These are phyloP conservation scores for Dictyostelium purpureum DNA, from an alignment of 78 protist genomes.

Conservation along the genomic window DNA sequence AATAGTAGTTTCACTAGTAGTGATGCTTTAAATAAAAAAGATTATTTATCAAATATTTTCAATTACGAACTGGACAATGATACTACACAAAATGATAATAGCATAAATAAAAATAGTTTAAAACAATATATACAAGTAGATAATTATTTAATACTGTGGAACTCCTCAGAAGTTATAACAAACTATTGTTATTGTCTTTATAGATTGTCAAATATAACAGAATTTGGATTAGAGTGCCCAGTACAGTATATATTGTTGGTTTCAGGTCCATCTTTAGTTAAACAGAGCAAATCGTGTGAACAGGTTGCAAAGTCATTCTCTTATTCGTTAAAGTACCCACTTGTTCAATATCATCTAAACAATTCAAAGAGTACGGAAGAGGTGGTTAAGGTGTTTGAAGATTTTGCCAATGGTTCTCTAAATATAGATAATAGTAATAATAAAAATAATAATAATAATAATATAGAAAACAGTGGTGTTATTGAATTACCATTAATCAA, in stretches of 20 bases:
- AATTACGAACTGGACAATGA: not conserved
- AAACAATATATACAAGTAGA: constrained; percentile 20
- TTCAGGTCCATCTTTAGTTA: not conserved
- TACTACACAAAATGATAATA: not conserved
- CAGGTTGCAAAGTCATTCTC: constrained; percentile 25
- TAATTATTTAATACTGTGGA: not conserved
- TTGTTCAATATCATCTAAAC: not conserved
- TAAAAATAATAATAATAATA: not conserved
- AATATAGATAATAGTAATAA: not conserved
- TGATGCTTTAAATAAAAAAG: not conserved
- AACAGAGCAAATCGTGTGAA: not conserved
- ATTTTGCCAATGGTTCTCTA: not conserved
- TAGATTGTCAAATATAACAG: not conserved
- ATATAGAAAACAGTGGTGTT: not conserved
- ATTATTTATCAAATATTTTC: not conserved
- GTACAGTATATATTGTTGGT: not conserved
- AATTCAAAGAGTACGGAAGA: not conserved
- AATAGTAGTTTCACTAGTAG: not conserved
- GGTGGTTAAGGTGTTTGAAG: not conserved
- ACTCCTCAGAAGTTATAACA: not conserved
- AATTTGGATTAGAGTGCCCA: no score
- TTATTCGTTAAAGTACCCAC: not conserved
- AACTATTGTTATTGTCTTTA: not conserved
- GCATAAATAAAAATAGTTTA: not conserved
- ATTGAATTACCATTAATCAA: not conserved